phyloP scores from a whole-genome alignment of 1,284 basidiomycete species.

The Xanthoconium separans region DNA sequence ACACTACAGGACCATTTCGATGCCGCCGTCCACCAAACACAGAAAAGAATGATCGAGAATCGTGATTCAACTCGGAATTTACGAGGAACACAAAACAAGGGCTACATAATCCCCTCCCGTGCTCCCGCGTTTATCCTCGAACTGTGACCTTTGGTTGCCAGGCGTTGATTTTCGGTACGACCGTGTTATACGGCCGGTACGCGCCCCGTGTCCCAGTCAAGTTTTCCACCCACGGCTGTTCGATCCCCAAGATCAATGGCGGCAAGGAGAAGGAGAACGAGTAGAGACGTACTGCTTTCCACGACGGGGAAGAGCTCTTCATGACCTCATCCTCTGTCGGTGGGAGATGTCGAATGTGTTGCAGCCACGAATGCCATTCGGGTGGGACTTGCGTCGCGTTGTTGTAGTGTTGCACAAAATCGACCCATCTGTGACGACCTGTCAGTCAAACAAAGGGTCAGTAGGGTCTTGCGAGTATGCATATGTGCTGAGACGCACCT shows the following conservation, averaged over 20 bases:
- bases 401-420: slow-evolving; percentile 86
- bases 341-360: slow-evolving; percentile 83
- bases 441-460: not conserved
- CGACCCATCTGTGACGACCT: slow-evolving; percentile 95
- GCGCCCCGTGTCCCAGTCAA: slow-evolving; percentile 89
- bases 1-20: slow-evolving; percentile 25
- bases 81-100: not conserved
- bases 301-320: slow-evolving; percentile 66
- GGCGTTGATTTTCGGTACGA: slow-evolving; percentile 72
- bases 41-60: not conserved
- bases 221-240: slow-evolving; percentile 80
- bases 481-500: slow-evolving; percentile 45
- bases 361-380: slow-evolving; percentile 94
- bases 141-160: slow-evolving; percentile 79
- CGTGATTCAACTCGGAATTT: not conserved
- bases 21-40: not conserved
- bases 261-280: not conserved
- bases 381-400: slow-evolving; percentile 89
- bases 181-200: slow-evolving; percentile 87
- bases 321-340: slow-evolving; percentile 76
- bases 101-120: not conserved
- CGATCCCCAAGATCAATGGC: not conserved
- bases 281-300: slow-evolving; percentile 72
- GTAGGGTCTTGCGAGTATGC: not conserved
- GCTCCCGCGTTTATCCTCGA: slow-evolving; percentile 35